Base-by-base conservation (phyloP, 768 basidiomycete species). In the Hydnum rufescens region DNA sequence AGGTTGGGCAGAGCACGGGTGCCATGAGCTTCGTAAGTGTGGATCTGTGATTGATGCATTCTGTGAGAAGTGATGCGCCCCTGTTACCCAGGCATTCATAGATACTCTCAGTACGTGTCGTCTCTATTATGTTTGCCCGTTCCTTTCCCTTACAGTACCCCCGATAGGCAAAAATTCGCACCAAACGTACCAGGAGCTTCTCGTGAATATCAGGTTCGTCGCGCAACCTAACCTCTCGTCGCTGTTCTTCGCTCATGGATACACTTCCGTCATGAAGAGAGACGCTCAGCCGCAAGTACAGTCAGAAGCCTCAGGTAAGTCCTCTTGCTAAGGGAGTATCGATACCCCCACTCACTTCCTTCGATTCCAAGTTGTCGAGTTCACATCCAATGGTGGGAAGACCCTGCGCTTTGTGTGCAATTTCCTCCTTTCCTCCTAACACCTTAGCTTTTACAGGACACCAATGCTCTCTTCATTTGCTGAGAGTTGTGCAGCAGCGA, bases 1-100 rank as follows among this genome's bases (percentile, higher is more conserved):
- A 69, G 57, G 67, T 63, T 1, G 70, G 70, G 1, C 60, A 64
- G 57, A 68, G 69, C 2, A 73, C 71, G 0, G 71, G 71, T 4
- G 71, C 70, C 2, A 71, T 71, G 70, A 65, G 63, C 8, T 70
- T 63, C 55, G 65, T 63, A 53, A 57, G 59, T 57, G 19, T n/a
- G n/a, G n/a, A n/a, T n/a, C n/a, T n/a, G n/a, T n/a, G n/a, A n/a
- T n/a, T n/a, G n/a, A n/a, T n/a, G n/a, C n/a, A n/a, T n/a, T n/a
- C n/a, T n/a, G n/a, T n/a, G n/a, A n/a, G n/a, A n/a, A n/a, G n/a
- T n/a, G n/a, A n/a, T n/a, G n/a, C n/a, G n/a, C n/a, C n/a, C n/a
- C n/a, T n/a, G n/a, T n/a, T n/a, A n/a, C n/a, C n/a, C 47, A 64
- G 62, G 63, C 64, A 3, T 66, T 69, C 58, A 66, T 53, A 22